Base-by-base conservation (phyloP, 2,329 filamentous ascomycete species). In the Geosmithia putterillii region DNA sequence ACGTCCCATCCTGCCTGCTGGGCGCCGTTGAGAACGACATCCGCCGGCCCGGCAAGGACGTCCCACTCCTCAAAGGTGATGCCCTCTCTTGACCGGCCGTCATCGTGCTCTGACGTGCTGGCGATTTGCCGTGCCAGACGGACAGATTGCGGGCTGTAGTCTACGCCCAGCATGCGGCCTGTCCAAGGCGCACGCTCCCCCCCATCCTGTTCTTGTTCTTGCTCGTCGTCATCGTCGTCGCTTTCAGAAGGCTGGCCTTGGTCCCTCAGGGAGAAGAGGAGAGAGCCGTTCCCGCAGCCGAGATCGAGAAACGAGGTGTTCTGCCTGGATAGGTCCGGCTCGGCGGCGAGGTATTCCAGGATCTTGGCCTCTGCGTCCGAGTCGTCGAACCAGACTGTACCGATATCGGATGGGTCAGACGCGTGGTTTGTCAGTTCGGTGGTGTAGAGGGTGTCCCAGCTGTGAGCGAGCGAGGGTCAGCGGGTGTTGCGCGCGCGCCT, bases 311-410 rank as follows among this genome's bases (percentile, higher is more conserved):
- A 80, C 2, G 74, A 65, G 10, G 76, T 69, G n/a, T 60, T 53
- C 5, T 54, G 41, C 37, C 37, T 46, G 37, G 38, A 42, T 8
- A 56, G 47, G 35, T 52, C 46, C 19, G 34, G 40, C 7, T 53
- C 47, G n/a, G 44, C 47, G n/a, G 48, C 76, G 57, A 94, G 73
- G 58, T 83, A 88, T 9, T 67, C 61, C 20, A 94, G 63, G 46
- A 94, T 79, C 56, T 89, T 89, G 48, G 80, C 71, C 56, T 95
- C 86, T 48, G 92, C 92, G 56, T 83, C 79, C 25, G 87, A 85
- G 65, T 96, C 92, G 59, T 88, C 83, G 73, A 98, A 98, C 92
- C 92, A 98, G 54, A 92, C 80, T 23, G 88, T 94, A 51, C 90
- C 90, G 46, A 83, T 83, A 67, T 95, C 86, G 45, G 74, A 64